Percentiles rank a stretch among this genome's conserved stretches.
Evolutionary conservation across 2,329 filamentous ascomycete genomes (phyloP).

Genomic region (Hirsutella thompsonii): DNA sequence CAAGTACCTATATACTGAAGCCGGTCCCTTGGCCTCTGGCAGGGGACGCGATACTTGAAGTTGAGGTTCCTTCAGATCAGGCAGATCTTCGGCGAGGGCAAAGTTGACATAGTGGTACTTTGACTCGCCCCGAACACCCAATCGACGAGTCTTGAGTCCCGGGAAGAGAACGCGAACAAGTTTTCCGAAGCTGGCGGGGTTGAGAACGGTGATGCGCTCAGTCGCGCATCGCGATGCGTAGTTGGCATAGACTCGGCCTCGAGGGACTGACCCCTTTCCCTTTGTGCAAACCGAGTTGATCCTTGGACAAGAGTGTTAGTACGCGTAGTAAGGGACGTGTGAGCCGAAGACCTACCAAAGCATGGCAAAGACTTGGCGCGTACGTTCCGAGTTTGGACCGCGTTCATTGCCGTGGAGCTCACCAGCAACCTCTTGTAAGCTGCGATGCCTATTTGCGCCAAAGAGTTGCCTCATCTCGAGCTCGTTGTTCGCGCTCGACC

Average conservation of each 20-base stretch:
- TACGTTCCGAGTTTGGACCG: conserved; percentile 69
- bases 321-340: background rate
- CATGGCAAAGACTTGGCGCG: conserved; percentile 80
- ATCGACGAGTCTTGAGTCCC: conserved; percentile 78
- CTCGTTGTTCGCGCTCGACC: conserved; percentile 68
- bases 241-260: conserved; percentile 87
- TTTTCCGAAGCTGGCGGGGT: conserved; percentile 95
- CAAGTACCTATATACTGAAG: conserved; percentile 35
- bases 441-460: conserved; percentile 52
- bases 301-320: conserved; percentile 30
- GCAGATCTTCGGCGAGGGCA: conserved; percentile 42
- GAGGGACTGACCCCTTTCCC: conserved; percentile 75
- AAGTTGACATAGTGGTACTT: conserved; percentile 92
- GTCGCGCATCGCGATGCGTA: conserved; percentile 89
- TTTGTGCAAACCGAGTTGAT: conserved; percentile 60
- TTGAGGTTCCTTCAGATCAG: conserved; percentile 31
- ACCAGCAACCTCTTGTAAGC: conserved; percentile 56
- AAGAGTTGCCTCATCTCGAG: conserved; percentile 69
- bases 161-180: conserved; percentile 93
- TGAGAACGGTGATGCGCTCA: conserved; percentile 86
- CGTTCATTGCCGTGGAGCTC: conserved; percentile 70
- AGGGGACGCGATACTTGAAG: conserved; percentile 34
- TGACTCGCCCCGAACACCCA: conserved; percentile 90
- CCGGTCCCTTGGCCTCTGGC: conserved; percentile 31
- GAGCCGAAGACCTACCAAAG: conserved; percentile 51